Percentiles rank a stretch among this genome's conserved stretches.
phyloP scores from a whole-genome alignment of 176 grass and related monocot genomes.

The sorghum (Sorghum bicolor) region Sorghum_bicolor_NCBIv3 NC_012871.2:59113001-59113500 shows the following conservation, averaged over 20 bases:
- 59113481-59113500: slow-evolving; percentile 24
- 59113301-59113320: slow-evolving; percentile 32
- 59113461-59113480: background rate
- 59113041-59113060: slow-evolving; percentile 18
- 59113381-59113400: slow-evolving; percentile 9
- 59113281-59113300: slow-evolving; percentile 33
- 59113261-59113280: slow-evolving; percentile 16
- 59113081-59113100: slow-evolving; percentile 24
- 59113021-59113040: background rate
- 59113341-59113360: background rate
- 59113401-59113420: background rate
- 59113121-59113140: slow-evolving; percentile 24
- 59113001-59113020: background rate
- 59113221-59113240: slow-evolving; percentile 17
- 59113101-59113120: slow-evolving; percentile 36
- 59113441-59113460: background rate
- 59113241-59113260: slow-evolving; percentile 13
- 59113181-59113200: background rate
- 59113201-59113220: background rate
- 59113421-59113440: background rate
- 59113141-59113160: slow-evolving; percentile 26
- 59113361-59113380: slow-evolving; percentile 7
- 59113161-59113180: background rate
- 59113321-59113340: slow-evolving; percentile 6
- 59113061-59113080: background rate